These are phyloP conservation scores for Candida railenensis DNA, from an alignment of 805 yeast species.

Conservation along the genomic window DNA sequence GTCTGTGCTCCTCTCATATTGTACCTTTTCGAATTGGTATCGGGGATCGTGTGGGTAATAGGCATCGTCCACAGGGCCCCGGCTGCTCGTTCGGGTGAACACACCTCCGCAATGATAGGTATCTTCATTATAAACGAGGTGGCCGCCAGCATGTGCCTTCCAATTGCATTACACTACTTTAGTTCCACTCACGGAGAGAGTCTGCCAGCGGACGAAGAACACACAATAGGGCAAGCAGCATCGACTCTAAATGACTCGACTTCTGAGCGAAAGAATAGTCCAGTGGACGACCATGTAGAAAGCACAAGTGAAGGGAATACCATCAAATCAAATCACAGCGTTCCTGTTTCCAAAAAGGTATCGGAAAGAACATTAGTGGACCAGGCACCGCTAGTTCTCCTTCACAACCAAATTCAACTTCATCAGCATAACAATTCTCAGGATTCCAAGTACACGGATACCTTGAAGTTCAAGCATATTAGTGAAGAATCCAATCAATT, in stretches of 20 bases:
- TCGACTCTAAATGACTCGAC: neutral
- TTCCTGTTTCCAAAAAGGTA: slow-evolving; percentile 10
- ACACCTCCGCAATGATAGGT: neutral
- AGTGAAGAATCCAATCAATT: slow-evolving; percentile 7
- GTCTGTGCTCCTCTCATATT: neutral
- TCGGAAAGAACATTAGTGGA: slow-evolving; percentile 16
- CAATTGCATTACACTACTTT: neutral
- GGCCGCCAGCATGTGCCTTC: neutral
- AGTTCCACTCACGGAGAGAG: neutral
- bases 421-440: neutral
- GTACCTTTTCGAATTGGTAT: neutral
- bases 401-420: neutral
- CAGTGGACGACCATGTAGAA: neutral
- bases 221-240: neutral
- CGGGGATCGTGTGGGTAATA: neutral
- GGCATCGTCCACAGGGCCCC: neutral
- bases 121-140: neutral
- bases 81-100: neutral
- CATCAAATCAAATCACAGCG: neutral
- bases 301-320: neutral
- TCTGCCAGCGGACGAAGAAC: neutral
- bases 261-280: neutral
- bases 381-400: neutral
- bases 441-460: neutral
- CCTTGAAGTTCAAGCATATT: slow-evolving; percentile 1